A percentile compares a stretch with the other conserved stretches of the same genome.
Evolutionary conservation across 2,329 filamentous ascomycete species (phyloP).

Genomic region (Daldinia eschscholtzii): DNA sequence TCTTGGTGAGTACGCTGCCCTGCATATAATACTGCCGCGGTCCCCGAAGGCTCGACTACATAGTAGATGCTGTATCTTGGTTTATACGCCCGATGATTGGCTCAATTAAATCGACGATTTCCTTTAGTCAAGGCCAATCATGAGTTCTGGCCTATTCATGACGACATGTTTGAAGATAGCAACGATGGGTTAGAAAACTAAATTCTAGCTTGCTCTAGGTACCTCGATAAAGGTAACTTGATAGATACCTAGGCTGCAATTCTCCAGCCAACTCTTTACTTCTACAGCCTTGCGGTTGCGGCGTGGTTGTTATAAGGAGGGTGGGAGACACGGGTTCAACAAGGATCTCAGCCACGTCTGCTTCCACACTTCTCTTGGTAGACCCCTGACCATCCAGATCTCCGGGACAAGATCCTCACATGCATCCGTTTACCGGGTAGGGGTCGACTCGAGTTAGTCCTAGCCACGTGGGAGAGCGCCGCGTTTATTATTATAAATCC

Average conservation of each 20-base stretch:
- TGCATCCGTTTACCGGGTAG: constrained; percentile 33
- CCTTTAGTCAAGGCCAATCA: neutral
- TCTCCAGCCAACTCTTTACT: neutral
- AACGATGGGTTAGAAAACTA: neutral
- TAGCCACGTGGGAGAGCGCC: constrained; percentile 31
- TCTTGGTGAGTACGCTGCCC: constrained; percentile 19
- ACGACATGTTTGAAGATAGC: constrained; percentile 3
- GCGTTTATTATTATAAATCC: constrained; percentile 1
- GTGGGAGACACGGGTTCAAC: neutral
- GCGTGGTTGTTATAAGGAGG: constrained; percentile 17
- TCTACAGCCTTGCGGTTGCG: constrained; percentile 27
- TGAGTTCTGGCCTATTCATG: neutral
- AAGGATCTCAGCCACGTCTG: constrained; percentile 30
- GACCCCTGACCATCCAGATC: constrained; percentile 41
- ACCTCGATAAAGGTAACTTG: constrained; percentile 2
- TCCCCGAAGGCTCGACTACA: constrained; percentile 9
- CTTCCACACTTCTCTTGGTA: constrained; percentile 35
- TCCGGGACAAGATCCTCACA: constrained; percentile 40
- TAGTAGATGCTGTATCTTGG: constrained; percentile 12
- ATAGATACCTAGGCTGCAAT: neutral
- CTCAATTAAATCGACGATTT: constrained; percentile 9
- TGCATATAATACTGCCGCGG: constrained; percentile 14
- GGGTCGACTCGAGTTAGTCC: constrained; percentile 17
- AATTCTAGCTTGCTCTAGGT: constrained; percentile 7
- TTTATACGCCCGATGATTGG: constrained; percentile 33